Evolutionary conservation across 331 rosid species (phyloP).

Genomic region (Pyracantha coccinea): DNA sequence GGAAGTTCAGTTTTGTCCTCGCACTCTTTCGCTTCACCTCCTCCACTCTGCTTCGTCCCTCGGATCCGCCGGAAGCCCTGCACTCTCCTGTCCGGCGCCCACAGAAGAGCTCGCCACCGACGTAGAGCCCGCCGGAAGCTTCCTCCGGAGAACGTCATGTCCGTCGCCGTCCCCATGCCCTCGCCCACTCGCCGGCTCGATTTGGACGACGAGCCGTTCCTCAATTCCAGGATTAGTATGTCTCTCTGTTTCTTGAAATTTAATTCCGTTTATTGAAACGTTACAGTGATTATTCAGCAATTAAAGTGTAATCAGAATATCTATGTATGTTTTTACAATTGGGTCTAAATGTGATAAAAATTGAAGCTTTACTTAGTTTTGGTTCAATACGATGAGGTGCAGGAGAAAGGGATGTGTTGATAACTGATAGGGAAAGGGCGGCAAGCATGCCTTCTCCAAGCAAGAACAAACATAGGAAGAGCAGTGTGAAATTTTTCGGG

Average conservation of each 20-base stretch:
- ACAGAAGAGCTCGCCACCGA: constrained; percentile 17
- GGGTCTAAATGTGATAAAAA: background rate
- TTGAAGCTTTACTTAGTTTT: background rate
- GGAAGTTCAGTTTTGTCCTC: constrained; percentile 5
- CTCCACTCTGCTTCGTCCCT: constrained; percentile 1
- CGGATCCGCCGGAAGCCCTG: constrained; percentile 9
- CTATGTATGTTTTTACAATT: background rate
- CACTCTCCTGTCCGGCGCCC: constrained; percentile 16
- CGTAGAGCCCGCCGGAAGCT: constrained; percentile 30
- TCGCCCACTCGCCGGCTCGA: constrained; percentile 29
- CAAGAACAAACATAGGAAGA: constrained; percentile 28
- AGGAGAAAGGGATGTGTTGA: constrained; percentile 42
- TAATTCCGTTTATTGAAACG: background rate
- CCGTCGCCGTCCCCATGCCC: constrained; percentile 38
- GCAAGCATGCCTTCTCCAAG: constrained; percentile 18
- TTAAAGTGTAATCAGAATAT: background rate
- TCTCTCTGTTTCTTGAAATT: background rate
- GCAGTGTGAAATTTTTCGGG: constrained; percentile 50
- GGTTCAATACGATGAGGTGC: constrained; percentile 32
- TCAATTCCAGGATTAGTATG: constrained; percentile 36
- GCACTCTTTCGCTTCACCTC: constrained; percentile 5
- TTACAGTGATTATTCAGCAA: background rate
- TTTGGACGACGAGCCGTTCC: constrained; percentile 35
- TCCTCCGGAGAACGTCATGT: constrained; percentile 30
- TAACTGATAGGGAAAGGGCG: constrained; percentile 36